These are phyloP conservation scores for Crepidotus variabilis DNA, from an alignment of 768 basidiomycete species.

Conservation along the genomic window DNA sequence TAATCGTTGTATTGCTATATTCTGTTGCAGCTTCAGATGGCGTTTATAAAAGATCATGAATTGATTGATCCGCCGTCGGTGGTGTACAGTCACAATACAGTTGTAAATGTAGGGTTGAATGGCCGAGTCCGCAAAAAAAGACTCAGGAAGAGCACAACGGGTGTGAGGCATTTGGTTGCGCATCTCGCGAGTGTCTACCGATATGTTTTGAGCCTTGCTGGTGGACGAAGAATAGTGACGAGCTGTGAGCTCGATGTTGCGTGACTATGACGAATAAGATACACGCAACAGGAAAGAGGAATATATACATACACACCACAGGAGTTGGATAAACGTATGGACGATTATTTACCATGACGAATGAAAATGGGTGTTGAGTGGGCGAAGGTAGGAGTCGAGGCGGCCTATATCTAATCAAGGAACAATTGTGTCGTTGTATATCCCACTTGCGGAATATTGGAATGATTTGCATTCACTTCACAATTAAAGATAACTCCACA, in stretches of 20 bases:
- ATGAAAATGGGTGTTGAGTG: not conserved
- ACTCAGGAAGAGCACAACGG: slow-evolving; percentile 3
- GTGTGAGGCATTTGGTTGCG: not conserved
- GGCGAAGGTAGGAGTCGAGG: too few relatives aligned
- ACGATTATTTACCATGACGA: not conserved
- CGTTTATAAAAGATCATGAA: slow-evolving; percentile 7
- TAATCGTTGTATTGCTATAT: not conserved
- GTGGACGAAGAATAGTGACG: not conserved
- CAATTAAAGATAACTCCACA: too few relatives aligned
- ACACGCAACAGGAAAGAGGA: not conserved
- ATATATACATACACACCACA: not conserved
- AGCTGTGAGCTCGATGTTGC: not conserved
- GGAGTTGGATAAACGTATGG: not conserved
- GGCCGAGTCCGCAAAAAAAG: slow-evolving; percentile 1
- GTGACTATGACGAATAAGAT: not conserved
- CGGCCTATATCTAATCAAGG: too few relatives aligned
- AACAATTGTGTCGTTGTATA: too few relatives aligned
- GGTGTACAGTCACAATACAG: slow-evolving; percentile 5
- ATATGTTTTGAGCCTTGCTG: not conserved
- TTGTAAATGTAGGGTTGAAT: slow-evolving; percentile 8
- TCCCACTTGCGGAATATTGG: too few relatives aligned
- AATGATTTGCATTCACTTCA: too few relatives aligned
- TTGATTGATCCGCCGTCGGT: not conserved
- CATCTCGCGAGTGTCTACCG: not conserved
- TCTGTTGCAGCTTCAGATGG: slow-evolving; percentile 1